Conservation (phyloP, 257 asterid species). For the Solanum chiquidenum region DNA sequence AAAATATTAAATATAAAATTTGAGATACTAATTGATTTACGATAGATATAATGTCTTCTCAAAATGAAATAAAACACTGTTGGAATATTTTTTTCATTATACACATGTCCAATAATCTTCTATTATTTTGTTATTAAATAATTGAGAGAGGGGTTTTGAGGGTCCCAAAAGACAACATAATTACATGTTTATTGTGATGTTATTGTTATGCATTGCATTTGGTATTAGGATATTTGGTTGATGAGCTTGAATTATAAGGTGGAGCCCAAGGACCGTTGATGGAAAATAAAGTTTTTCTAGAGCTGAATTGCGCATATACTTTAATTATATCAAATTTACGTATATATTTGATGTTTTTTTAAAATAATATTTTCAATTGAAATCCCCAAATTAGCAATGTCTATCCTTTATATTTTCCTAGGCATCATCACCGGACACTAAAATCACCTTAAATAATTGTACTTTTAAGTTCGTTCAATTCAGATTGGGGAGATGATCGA, state of each 20-base stretch:
- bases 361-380: no score
- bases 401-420: no score
- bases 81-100: background rate
- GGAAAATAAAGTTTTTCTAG: background rate
- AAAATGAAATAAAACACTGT: background rate
- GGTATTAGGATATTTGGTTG: background rate
- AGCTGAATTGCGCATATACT: no score
- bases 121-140: background rate
- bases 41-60: background rate
- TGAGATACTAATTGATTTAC: no score
- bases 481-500: no score
- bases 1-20: no score
- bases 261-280: background rate
- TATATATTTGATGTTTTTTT: no score
- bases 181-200: background rate
- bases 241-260: background rate
- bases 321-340: rapidly evolving
- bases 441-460: no score
- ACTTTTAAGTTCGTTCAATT: background rate
- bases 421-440: no score
- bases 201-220: background rate
- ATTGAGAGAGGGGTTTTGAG: background rate
- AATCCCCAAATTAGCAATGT: no score
- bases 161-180: background rate
- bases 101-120: background rate